phyloP scores from a whole-genome alignment of 345 rosid genomes.

The Nephelium lappaceum region DNA sequence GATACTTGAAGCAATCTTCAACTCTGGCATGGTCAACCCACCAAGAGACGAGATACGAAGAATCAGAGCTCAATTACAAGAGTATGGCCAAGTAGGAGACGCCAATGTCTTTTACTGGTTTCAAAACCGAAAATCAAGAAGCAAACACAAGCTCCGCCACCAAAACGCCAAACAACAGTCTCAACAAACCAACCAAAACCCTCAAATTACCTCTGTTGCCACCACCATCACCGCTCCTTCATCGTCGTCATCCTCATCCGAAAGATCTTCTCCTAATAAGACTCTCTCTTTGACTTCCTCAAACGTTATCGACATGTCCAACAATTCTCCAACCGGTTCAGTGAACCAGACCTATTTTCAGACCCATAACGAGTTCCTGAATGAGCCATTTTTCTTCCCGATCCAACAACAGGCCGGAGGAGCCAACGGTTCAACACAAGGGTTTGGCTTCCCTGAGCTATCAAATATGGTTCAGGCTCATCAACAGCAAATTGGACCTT shows the following conservation, averaged over 20 bases:
- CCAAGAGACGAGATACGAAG: slow-evolving; percentile 95
- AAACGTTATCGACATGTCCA: slow-evolving; percentile 27
- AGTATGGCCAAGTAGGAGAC: slow-evolving; percentile 97
- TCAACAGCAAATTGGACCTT: slow-evolving; percentile 45
- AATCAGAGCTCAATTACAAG: slow-evolving; percentile 88
- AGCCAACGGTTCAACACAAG: slow-evolving; percentile 40
- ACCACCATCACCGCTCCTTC: slow-evolving; percentile 36
- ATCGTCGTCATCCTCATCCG: slow-evolving; percentile 69
- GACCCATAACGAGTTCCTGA: slow-evolving; percentile 42
- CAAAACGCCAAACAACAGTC: slow-evolving; percentile 59
- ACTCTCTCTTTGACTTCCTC: slow-evolving; percentile 39
- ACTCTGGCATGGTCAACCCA: slow-evolving; percentile 99
- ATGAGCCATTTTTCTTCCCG: slow-evolving; percentile 60
- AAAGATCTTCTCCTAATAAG: slow-evolving; percentile 56
- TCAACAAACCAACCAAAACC: slow-evolving; percentile 29
- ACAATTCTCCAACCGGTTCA: slow-evolving; percentile 42
- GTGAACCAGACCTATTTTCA: slow-evolving; percentile 51
- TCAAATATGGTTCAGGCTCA: slow-evolving; percentile 36
- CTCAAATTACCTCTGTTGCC: slow-evolving; percentile 22
- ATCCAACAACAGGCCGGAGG: slow-evolving; percentile 27
- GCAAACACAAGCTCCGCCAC: slow-evolving; percentile 89
- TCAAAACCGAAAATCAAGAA: slow-evolving; percentile 96
- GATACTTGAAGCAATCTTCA: slow-evolving; percentile 90
- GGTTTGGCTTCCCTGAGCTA: slow-evolving; percentile 45
- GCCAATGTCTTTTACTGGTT: slow-evolving; percentile 99